phyloP scores from a whole-genome alignment of 495 filamentous ascomycete genomes.

The Podospora fimiseda region DNA sequence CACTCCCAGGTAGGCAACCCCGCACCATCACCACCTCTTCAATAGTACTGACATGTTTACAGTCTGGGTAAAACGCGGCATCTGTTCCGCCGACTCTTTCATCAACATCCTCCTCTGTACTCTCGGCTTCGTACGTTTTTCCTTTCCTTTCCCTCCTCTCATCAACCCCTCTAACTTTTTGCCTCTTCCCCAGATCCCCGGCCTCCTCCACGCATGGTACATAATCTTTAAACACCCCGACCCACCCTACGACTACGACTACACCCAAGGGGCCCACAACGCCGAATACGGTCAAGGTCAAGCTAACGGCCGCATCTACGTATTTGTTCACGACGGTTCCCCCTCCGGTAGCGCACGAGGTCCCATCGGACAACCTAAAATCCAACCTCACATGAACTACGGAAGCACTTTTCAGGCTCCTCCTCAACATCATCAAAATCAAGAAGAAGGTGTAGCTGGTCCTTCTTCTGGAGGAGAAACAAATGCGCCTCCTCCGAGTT shows the following conservation, averaged over 20 bases:
- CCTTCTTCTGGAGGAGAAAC: slow-evolving; percentile 20
- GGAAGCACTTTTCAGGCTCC: slow-evolving; percentile 25
- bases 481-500: slow-evolving; percentile 59
- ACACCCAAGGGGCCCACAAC: slow-evolving; percentile 44
- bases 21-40: slow-evolving; percentile 15
- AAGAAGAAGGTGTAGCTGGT: slow-evolving; percentile 33
- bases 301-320: slow-evolving; percentile 47
- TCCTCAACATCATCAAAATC: slow-evolving; percentile 12
- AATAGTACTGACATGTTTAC: too few relatives aligned
- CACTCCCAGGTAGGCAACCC: slow-evolving; percentile 62
- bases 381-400: slow-evolving; percentile 34
- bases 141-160: neutral
- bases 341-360: slow-evolving; percentile 13
- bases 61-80: slow-evolving; percentile 95
- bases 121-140: slow-evolving; percentile 61
- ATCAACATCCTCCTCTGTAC: slow-evolving; percentile 91
- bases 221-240: slow-evolving; percentile 92
- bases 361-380: slow-evolving; percentile 19
- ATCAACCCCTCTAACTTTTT: slow-evolving; percentile 2
- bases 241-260: slow-evolving; percentile 55
- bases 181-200: slow-evolving; percentile 54
- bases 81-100: slow-evolving; percentile 87
- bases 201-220: slow-evolving; percentile 94
- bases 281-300: slow-evolving; percentile 34
- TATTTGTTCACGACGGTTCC: slow-evolving; percentile 54